phyloP scores from a whole-genome alignment of 2,329 filamentous ascomycete genomes.

The Atkinsonella hypoxylon region DNA sequence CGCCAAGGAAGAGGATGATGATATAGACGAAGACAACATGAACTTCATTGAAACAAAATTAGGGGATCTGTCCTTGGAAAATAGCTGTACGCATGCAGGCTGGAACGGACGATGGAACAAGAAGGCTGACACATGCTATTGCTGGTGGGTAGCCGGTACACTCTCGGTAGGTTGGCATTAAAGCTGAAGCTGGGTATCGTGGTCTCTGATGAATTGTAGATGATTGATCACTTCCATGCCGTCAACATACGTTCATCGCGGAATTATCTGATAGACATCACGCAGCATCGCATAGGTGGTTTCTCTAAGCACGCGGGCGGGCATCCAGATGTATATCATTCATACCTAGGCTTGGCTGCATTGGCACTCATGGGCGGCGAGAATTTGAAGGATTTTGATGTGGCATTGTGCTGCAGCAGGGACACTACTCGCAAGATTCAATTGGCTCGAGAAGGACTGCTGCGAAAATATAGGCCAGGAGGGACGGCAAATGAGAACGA shows the following conservation, averaged over 20 bases:
- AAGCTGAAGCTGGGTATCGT: not conserved
- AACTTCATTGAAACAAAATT: constrained; percentile 24
- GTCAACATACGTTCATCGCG: constrained; percentile 49
- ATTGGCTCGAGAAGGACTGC: constrained; percentile 29
- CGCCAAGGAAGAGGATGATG: constrained; percentile 31
- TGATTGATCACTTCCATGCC: constrained; percentile 46
- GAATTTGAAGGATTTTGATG: constrained; percentile 59
- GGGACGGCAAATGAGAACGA: not conserved
- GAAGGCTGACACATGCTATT: constrained; percentile 87
- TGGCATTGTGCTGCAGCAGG: constrained; percentile 61
- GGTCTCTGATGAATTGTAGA: constrained; percentile 23
- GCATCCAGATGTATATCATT: constrained; percentile 73
- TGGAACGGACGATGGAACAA: constrained; percentile 92
- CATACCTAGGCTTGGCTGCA: constrained; percentile 74
- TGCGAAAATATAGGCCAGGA: constrained; percentile 9
- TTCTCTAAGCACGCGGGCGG: constrained; percentile 63
- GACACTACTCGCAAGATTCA: constrained; percentile 41
- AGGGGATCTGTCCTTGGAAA: constrained; percentile 21
- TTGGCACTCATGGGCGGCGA: constrained; percentile 62
- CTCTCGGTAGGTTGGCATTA: constrained; percentile 24
- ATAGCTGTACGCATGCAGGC: constrained; percentile 43
- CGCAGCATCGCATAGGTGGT: constrained; percentile 74
- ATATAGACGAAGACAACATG: constrained; percentile 31
- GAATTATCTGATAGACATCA: constrained; percentile 73
- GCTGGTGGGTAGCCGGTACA: constrained; percentile 77